Evolutionary conservation across 352 stramenopile species (phyloP).

Genomic region (Phytopythium delawarense): DNA sequence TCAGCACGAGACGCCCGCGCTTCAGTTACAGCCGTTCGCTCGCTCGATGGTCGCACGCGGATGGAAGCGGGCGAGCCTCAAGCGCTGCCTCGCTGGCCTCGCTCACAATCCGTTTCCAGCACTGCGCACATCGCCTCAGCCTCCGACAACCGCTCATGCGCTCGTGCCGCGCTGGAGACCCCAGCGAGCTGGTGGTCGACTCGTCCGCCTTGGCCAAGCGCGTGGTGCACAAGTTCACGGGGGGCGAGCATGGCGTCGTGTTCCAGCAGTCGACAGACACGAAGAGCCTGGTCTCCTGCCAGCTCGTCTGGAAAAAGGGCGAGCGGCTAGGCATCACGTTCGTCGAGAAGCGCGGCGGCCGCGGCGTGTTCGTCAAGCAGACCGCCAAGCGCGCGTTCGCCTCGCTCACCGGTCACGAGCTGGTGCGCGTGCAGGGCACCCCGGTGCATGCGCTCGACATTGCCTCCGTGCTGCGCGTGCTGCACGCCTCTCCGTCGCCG

Average conservation of each 20-base stretch:
- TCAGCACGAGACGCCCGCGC: neutral
- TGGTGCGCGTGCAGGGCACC: conserved; percentile 36
- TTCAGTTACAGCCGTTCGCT: neutral
- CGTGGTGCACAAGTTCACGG: conserved; percentile 25
- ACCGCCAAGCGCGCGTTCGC: conserved; percentile 17
- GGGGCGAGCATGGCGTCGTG: conserved; percentile 30
- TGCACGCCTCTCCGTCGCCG: conserved; percentile 28
- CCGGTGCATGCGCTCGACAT: conserved; percentile 32
- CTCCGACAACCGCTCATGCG: neutral
- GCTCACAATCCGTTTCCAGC: neutral
- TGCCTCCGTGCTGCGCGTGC: conserved; percentile 28
- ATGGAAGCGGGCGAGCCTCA: neutral
- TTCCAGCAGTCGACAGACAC: conserved; percentile 34
- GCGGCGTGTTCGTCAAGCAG: conserved; percentile 37
- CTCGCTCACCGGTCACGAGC: conserved; percentile 33
- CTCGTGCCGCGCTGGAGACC: neutral
- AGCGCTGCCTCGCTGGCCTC: neutral
- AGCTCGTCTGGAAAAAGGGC: conserved; percentile 40
- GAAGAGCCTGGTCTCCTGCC: conserved; percentile 17
- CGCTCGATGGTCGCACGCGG: neutral
- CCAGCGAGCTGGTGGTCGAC: neutral
- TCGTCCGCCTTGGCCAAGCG: neutral
- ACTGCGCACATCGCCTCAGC: neutral
- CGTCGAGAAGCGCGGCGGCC: conserved; percentile 26
- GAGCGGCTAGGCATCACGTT: conserved; percentile 48